Percentiles rank a stretch among this genome's conserved stretches.
Evolutionary conservation across 164 flowering plant genomes (phyloP).

Genomic region (Vitis rotundifolia): DNA sequence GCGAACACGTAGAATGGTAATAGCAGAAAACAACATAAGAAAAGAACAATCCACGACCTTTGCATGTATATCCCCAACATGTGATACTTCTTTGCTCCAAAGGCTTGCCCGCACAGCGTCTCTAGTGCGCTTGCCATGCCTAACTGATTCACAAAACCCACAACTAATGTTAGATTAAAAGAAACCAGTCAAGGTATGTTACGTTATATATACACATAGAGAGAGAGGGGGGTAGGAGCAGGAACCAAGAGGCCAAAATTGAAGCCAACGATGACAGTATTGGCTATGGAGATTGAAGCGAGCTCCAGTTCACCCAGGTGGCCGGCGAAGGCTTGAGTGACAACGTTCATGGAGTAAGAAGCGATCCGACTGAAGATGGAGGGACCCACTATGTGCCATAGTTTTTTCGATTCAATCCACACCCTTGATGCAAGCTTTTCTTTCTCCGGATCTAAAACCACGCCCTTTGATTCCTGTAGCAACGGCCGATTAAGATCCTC

Average conservation of each 20-base stretch:
- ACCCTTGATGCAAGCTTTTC: slow-evolving; percentile 9
- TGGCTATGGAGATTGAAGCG: slow-evolving; percentile 61
- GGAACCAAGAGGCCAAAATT: slow-evolving; percentile 43
- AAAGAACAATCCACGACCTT: slow-evolving; percentile 81
- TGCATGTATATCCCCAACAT: slow-evolving; percentile 85
- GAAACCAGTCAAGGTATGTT: not conserved
- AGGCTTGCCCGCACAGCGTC: slow-evolving; percentile 89
- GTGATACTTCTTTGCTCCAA: slow-evolving; percentile 63
- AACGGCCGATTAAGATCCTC: not conserved
- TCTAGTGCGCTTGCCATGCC: slow-evolving; percentile 86
- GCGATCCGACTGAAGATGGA: slow-evolving; percentile 54
- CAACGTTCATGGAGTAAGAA: slow-evolving; percentile 44
- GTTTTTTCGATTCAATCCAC: slow-evolving; percentile 53
- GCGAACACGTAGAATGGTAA: slow-evolving; percentile 68
- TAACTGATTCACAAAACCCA: slow-evolving; percentile 11
- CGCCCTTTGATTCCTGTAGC: not conserved
- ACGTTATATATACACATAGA: not conserved
- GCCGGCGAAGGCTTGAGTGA: slow-evolving; percentile 64
- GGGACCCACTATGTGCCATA: slow-evolving; percentile 66
- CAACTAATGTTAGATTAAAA: not conserved
- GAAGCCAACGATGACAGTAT: slow-evolving; percentile 53
- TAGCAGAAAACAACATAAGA: slow-evolving; percentile 39
- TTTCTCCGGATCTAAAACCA: not conserved
- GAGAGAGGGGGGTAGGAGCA: slow-evolving; percentile 4
- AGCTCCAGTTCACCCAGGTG: slow-evolving; percentile 68